phyloP scores from a whole-genome alignment of 352 stramenopile species.

The Globisporangium apiculatum region DNA sequence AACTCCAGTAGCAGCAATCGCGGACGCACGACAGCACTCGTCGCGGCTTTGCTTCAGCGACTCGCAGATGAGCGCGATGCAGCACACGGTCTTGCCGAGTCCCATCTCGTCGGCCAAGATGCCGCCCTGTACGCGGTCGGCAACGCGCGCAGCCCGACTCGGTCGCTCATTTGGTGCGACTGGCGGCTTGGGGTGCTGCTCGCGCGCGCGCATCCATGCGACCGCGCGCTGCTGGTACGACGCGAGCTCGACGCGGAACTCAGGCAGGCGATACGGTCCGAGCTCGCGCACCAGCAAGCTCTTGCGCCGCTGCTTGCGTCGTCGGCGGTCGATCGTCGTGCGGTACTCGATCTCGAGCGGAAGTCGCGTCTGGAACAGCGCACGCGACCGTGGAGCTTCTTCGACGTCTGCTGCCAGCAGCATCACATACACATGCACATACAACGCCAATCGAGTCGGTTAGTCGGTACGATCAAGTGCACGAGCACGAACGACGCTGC shows the following conservation, averaged over 20 bases:
- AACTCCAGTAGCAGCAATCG: not conserved
- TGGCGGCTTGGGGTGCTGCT: constrained; percentile 10
- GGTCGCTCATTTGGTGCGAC: too few relatives aligned
- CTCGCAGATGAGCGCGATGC: constrained; percentile 70
- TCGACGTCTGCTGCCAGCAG: not conserved
- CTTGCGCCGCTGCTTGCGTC: constrained; percentile 18
- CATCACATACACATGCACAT: not conserved
- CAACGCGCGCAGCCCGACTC: constrained; percentile 21
- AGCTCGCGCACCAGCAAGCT: constrained; percentile 29
- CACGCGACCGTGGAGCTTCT: not conserved
- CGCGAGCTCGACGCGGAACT: constrained; percentile 53
- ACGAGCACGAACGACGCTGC: too few relatives aligned
- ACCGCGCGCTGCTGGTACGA: constrained; percentile 84
- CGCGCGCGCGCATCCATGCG: constrained; percentile 82
- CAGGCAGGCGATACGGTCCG: constrained; percentile 36
- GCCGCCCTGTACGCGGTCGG: constrained; percentile 52
- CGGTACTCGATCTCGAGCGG: constrained; percentile 54
- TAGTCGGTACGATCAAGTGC: too few relatives aligned
- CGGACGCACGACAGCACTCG: constrained; percentile 12
- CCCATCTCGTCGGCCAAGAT: constrained; percentile 88
- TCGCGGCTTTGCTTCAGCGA: constrained; percentile 41
- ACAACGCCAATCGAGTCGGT: too few relatives aligned
- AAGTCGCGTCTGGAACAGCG: constrained; percentile 48
- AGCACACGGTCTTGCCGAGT: constrained; percentile 88
- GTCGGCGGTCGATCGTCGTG: constrained; percentile 43